phyloP scores from a whole-genome alignment of 345 rosid genomes.

The Geranium brycei region DNA sequence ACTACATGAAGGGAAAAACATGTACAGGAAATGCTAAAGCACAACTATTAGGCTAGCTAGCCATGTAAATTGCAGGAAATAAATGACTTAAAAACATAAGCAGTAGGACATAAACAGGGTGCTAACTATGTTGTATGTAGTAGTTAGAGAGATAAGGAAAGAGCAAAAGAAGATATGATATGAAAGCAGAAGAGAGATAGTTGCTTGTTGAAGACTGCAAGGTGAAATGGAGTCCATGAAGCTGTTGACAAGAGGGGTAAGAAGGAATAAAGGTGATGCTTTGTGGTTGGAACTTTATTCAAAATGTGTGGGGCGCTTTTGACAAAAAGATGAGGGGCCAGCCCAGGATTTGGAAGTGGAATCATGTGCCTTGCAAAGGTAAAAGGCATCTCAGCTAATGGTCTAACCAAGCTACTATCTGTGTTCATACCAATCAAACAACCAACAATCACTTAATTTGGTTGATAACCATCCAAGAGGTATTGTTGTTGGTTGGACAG shows the following conservation, averaged over 20 bases:
- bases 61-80: too few species aligned
- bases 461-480: too few species aligned
- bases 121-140: too few species aligned
- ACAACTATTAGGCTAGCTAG: too few species aligned
- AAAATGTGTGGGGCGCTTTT: constrained; percentile 22
- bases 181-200: too few species aligned
- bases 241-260: constrained; percentile 7
- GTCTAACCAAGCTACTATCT: neutral
- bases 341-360: constrained; percentile 11
- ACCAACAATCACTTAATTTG: neutral
- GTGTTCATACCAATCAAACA: neutral
- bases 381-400: constrained; percentile 5
- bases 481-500: too few species aligned
- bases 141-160: neutral
- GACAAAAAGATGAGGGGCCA: constrained; percentile 14
- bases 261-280: constrained; percentile 12
- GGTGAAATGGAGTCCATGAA: neutral
- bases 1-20: too few species aligned
- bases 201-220: constrained; percentile 8
- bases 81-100: too few species aligned
- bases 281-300: constrained; percentile 21
- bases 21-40: too few species aligned
- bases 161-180: neutral
- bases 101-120: too few species aligned
- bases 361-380: constrained; percentile 22